Percentiles rank a stretch among this genome's conserved stretches.
Evolutionary conservation across 768 basidiomycete species (phyloP).

Genomic region (Pulveroboletus ravenelii): DNA sequence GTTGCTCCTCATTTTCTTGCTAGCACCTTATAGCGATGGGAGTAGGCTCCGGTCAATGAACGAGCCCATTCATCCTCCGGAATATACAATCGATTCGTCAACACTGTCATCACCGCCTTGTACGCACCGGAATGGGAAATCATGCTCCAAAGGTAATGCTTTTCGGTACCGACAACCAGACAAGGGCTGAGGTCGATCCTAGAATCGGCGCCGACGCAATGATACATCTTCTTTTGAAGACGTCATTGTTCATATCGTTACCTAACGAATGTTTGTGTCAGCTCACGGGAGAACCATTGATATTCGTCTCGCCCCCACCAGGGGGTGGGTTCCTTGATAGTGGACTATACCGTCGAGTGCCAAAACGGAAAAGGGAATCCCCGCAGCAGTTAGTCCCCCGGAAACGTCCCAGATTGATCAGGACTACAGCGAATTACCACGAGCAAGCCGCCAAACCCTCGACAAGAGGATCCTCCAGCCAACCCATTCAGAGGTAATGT

Average conservation of each 20-base stretch:
- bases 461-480: slow-evolving; percentile 4
- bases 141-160: slow-evolving; percentile 53
- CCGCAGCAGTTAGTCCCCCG: slow-evolving; percentile 16
- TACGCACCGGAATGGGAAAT: slow-evolving; percentile 62
- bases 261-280: slow-evolving; percentile 86
- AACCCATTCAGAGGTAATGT: slow-evolving; percentile 20
- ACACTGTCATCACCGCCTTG: slow-evolving; percentile 69
- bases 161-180: not conserved
- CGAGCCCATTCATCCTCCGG: slow-evolving; percentile 39
- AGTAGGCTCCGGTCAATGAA: slow-evolving; percentile 28
- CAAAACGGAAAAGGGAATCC: slow-evolving; percentile 21
- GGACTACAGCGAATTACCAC: not conserved
- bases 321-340: slow-evolving; percentile 9
- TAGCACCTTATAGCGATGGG: not conserved
- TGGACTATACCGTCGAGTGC: slow-evolving; percentile 4
- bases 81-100: slow-evolving; percentile 60
- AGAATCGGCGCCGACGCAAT: slow-evolving; percentile 79
- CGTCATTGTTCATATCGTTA: slow-evolving; percentile 69
- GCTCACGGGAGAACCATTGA: slow-evolving; percentile 67
- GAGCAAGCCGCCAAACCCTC: slow-evolving; percentile 4
- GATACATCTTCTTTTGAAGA: slow-evolving; percentile 71
- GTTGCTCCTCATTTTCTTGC: slow-evolving; percentile 8
- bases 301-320: slow-evolving; percentile 35
- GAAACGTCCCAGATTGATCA: slow-evolving; percentile 26
- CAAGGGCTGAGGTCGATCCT: not conserved